Conservation (phyloP, 306 rosid genomes). For the Dryas alaskensis region DNA sequence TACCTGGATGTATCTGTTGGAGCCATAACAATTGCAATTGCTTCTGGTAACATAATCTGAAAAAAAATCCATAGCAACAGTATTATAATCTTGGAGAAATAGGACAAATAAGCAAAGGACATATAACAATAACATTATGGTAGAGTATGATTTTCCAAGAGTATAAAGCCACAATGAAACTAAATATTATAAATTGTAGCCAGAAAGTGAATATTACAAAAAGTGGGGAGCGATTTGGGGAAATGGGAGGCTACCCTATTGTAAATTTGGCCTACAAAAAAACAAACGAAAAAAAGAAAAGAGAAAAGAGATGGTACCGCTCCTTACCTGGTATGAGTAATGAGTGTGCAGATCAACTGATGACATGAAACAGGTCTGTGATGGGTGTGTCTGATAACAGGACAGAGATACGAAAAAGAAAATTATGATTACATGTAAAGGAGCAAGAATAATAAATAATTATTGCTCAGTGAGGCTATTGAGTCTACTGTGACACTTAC, state of each 20-base stretch:
- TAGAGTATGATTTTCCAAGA: background rate
- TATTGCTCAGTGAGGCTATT: background rate
- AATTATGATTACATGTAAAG: conserved; percentile 10
- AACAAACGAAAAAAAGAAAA: background rate
- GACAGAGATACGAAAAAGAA: conserved; percentile 17
- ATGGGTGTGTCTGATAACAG: conserved; percentile 82
- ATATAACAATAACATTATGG: background rate
- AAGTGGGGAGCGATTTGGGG: background rate
- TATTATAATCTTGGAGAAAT: conserved; percentile 7
- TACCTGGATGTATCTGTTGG: conserved; percentile 87
- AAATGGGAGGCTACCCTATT: background rate
- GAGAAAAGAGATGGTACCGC: conserved; percentile 13
- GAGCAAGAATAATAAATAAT: background rate
- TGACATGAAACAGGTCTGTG: conserved; percentile 99
- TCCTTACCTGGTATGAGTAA: conserved; percentile 93
- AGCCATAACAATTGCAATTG: conserved; percentile 99
- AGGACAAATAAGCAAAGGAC: background rate
- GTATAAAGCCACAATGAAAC: background rate
- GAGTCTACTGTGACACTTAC: conserved; percentile 57
- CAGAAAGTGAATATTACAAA: background rate
- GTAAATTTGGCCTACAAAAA: background rate
- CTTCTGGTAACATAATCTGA: conserved; percentile 98
- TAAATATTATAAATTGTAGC: background rate
- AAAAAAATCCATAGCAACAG: conserved; percentile 20
- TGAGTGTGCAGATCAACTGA: conserved; percentile 98